Evolutionary conservation across 2,329 filamentous ascomycete genomes (phyloP), one percentile per base, ranked within the genome.

Genomic region (Aurifilum marmelostoma): DNA sequence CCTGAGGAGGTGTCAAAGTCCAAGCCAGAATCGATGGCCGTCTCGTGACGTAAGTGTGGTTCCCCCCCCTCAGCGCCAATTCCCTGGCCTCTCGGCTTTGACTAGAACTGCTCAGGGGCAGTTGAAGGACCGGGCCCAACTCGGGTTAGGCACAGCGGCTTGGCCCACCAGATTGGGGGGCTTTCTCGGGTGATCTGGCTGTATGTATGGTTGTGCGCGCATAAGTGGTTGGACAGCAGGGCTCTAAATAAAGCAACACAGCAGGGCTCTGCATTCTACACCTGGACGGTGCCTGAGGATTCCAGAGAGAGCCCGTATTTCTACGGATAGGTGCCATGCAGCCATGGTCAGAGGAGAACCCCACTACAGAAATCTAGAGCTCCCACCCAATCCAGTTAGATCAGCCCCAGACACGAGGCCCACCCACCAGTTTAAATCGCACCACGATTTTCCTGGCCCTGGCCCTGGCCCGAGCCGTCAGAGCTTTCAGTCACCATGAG

Each of bases 21-120:
- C 27, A 39, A 43, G 59, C n/a, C 32, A 47, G 12, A 43, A 12
- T 29, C 21, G 61, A 61, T 50, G 43, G 29, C 32, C 14, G 67
- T 69, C 59, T 63, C 70, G 70, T 71, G 70, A 71, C 70, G 70
- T 71, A 71, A 63, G 65, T 34, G 24, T 58, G 29, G 43, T 47
- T 21, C 43, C 43, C 43, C 41, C 43, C 43, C 56, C 34, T 58
- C 58, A 54, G 68, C 54, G 24, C n/a, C 41, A 63, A 39, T 62
- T 27, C 60, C 63, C 58, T 63, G 62, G 34, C 56, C 32, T 62
- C 27, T 11, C 41, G 56, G 61, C 27, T 11, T 64, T 14, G 37
- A 47, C 16, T 47, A 18, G 43, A n/a, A 32, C 54, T 47, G 63
- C 29, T 67, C 67, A 69, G 60, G 67, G 63, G 67, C 58, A 68